Conservation (phyloP, 2,329 filamentous ascomycete species). For the Aspergillus brasiliensis region DNA sequence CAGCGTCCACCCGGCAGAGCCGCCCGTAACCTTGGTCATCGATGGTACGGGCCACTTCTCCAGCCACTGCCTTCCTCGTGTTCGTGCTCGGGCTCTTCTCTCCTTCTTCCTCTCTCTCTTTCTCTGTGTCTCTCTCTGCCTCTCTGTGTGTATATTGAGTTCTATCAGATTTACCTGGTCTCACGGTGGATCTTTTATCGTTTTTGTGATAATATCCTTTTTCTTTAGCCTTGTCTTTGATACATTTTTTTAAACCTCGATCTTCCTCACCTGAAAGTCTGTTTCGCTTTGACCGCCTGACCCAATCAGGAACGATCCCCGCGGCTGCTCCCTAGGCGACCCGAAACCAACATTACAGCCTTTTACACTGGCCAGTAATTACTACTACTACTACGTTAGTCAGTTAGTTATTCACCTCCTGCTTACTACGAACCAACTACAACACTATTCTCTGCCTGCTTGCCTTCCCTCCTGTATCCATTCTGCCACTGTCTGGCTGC, state of each 20-base stretch:
- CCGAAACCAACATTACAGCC: background rate
- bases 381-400: too few relatives aligned
- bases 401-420: background rate
- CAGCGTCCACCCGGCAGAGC: constrained; percentile 15
- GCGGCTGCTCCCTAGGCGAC: background rate
- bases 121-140: background rate
- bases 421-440: constrained; percentile 1
- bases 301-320: constrained; percentile 4
- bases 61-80: constrained; percentile 20
- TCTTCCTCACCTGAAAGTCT: background rate
- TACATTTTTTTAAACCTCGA: background rate
- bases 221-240: constrained; percentile 2
- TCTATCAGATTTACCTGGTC: too few relatives aligned
- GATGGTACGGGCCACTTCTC: constrained; percentile 11
- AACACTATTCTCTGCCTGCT: constrained; percentile 1
- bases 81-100: constrained; percentile 6
- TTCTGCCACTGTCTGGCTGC: constrained; percentile 8
- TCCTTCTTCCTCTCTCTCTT: constrained; percentile 4
- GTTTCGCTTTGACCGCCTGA: background rate
- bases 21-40: constrained; percentile 15
- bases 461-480: constrained; percentile 10
- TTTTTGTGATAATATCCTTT: background rate
- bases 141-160: background rate
- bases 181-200: background rate
- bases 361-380: too few relatives aligned